Base-by-base conservation (phyloP, 2,329 filamentous ascomycete species). In the Talaromyces sp. region DNA sequence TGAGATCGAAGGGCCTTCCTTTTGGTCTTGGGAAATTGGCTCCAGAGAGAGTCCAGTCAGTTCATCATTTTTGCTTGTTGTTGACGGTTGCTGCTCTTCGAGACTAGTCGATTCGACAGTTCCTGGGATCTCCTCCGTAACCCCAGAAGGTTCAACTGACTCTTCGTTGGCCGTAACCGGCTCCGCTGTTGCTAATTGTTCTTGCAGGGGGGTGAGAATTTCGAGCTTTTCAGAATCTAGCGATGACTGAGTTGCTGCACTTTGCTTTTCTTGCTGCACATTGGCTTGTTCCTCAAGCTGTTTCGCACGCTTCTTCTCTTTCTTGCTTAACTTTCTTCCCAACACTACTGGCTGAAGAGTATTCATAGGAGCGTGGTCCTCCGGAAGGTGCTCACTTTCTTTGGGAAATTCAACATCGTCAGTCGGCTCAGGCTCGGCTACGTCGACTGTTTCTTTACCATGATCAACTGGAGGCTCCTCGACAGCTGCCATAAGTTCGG, bases 301-400 rank as follows among this genome's bases (percentile, higher is more conserved):
- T 20, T 57, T 51, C 8, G 54, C 42, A 51, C 65, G 64, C 48
- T 68, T 62, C 51, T 60, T 66, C 30, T 67, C 56, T 29, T 68
- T 68, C 46, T 68, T 68, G 53, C 58, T 65, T 47, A 58, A 43
- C 29, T 66, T 64, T 33, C 54, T 60, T 16, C 53, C 52, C 7
- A 54, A 22, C 1, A 43, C 27, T 5, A 51, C 9, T 29, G 4
- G 9, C 13, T 5, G 20, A 4, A 14, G 17, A 3, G 14, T 13
- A 4, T 42, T 20, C 4, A 30, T 4, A 19, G 24, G 4, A 29
- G 40, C 5, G 11, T 27, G 19, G 11, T 39, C 39, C 45, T 9
- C 35, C 29, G 2, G 43, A n/a, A 2, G 9, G 14, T n/a, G n/a
- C n/a, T 57, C 54, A 8, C 36, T 19, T 2, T 50, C 54, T 29